A percentile compares a stretch with the other conserved stretches of the same genome.
These are phyloP conservation scores for Aspergillus arachidicola DNA, from an alignment of 2,329 filamentous ascomycete genomes.

Conservation along the genomic window DNA sequence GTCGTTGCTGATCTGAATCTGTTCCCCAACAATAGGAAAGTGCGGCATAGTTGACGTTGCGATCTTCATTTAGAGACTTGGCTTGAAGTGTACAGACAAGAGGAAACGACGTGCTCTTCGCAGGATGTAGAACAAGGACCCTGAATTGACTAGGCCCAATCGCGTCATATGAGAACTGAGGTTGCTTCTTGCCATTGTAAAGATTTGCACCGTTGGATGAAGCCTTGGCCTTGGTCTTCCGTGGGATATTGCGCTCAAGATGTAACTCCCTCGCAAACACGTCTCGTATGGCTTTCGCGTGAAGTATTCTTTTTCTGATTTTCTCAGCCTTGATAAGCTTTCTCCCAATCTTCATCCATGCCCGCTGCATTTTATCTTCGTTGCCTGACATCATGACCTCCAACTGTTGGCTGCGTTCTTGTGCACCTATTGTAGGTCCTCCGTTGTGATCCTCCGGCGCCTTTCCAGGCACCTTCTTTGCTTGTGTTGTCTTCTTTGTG, in stretches of 20 bases:
- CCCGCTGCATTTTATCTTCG: no score
- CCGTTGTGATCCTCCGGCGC: no score
- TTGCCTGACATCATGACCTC: no score
- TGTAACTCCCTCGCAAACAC: not conserved
- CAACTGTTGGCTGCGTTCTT: no score
- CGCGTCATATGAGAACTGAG: not conserved
- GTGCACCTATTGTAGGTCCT: no score
- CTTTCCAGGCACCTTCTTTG: no score
- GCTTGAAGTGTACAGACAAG: not conserved
- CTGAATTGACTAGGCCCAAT: not conserved
- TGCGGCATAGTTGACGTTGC: not conserved
- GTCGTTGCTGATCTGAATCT: not conserved
- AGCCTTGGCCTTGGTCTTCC: not conserved
- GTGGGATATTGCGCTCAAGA: not conserved
- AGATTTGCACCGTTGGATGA: not conserved
- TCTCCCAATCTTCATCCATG: not conserved
- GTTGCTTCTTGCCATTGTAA: not conserved
- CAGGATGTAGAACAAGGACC: not conserved
- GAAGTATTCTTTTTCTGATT: not conserved
- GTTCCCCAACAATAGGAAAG: not conserved
- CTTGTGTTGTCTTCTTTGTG: no score
- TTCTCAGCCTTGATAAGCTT: not conserved
- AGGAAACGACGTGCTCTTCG: not conserved
- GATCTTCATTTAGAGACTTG: not conserved
- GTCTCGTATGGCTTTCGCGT: not conserved